Evolutionary conservation across 345 rosid genomes (phyloP).

Genomic region (Pistacia vera): DNA sequence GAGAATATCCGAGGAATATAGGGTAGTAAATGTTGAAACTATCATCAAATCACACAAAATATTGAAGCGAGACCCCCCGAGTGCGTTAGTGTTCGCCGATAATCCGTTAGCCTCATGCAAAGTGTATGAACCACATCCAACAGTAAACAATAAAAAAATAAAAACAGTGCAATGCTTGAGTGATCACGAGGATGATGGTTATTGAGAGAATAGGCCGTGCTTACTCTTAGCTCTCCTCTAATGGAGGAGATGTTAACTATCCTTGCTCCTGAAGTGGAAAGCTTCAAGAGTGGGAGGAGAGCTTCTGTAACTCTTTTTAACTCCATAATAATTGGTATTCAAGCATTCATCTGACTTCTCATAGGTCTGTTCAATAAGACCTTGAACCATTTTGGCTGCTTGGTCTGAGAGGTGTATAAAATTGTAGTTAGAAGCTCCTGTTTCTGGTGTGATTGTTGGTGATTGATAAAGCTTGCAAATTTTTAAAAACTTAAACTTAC

Average conservation of each 20-base stretch:
- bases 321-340: slow-evolving; percentile 51
- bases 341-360: slow-evolving; percentile 49
- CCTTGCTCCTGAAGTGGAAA: slow-evolving; percentile 24
- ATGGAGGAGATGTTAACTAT: slow-evolving; percentile 37
- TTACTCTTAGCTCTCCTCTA: slow-evolving; percentile 49
- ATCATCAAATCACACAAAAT: no score
- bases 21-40: no score
- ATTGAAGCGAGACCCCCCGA: no score
- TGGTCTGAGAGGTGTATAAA: slow-evolving; percentile 46
- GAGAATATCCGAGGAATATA: no score
- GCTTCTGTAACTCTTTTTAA: slow-evolving; percentile 40
- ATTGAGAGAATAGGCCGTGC: background rate
- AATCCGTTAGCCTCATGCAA: no score
- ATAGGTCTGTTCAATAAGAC: slow-evolving; percentile 35
- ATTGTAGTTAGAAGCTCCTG: background rate
- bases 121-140: no score
- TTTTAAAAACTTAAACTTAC: slow-evolving; percentile 16
- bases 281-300: slow-evolving; percentile 50
- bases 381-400: slow-evolving; percentile 30
- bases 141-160: no score
- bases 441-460: no score
- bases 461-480: background rate
- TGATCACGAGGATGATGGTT: background rate
- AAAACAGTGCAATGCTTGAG: background rate
- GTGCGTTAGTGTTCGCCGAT: no score